Evolutionary conservation across 768 basidiomycete genomes (phyloP), one percentile per base, ranked within the genome.

Genomic region (Sarcodon aspratus): DNA sequence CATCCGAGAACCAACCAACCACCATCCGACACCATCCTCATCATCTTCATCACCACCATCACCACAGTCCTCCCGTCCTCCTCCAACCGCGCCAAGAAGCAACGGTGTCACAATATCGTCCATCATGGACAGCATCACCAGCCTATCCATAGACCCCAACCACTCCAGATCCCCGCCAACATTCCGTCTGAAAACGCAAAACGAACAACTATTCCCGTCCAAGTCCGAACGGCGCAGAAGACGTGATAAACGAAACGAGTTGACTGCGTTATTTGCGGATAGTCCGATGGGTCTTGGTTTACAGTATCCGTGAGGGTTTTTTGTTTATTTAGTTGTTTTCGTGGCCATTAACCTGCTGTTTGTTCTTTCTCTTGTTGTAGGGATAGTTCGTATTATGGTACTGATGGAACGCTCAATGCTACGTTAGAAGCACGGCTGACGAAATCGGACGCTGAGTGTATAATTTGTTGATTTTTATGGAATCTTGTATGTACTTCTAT

Each of bases 1-100:
- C 34, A 65, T 80, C 36, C 58, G 63, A 0, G 62, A 69, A 18
- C 67, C 63, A 42, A 27, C 5, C 6, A 42, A 42, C 9, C 17
- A 13, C 9, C 40, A 15, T 17, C 40, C 40, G 11, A 42, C 9
- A 9, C 40, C 40, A 13, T 13, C 40, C 7, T 13, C 40, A 17
- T 9, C 40, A 42, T 2, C 40, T 11, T 27, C 40, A 42, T 17
- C 5, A 1, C 17, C 7, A 13, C 7, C 13, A 15, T 42, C 13
- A 27, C 40, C 9, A 17, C 40, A 13, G 3, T 42, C 40, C 27
- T 42, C 9, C 2, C 40, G 9, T 42, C 40, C 13, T 42, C 40
- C 4, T 42, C 40, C 21, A 27, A 42, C 11, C 40, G 40, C 15
- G 13, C 15, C 40, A 27, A 27, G 21, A 27, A 27, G 21, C 21